Evolutionary conservation across 495 filamentous ascomycete genomes (phyloP).

Genomic region (Aspergillus hancockii): DNA sequence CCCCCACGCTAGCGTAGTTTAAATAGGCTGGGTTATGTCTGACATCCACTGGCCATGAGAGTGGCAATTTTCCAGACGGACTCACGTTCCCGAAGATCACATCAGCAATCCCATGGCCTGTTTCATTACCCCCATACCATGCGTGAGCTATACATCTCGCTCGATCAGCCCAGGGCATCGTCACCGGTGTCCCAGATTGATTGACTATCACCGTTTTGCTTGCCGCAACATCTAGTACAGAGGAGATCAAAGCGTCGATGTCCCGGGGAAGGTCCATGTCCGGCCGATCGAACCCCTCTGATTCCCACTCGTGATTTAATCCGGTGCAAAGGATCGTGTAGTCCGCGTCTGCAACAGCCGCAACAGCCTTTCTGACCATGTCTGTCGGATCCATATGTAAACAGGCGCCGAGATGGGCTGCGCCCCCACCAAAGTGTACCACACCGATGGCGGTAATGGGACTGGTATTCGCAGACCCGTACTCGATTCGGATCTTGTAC

Average conservation of each 20-base stretch:
- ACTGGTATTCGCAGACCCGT: conserved; percentile 58
- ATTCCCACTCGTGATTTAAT: conserved; percentile 80
- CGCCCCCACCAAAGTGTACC: conserved; percentile 59
- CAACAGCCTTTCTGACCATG: conserved; percentile 62
- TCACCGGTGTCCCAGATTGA: conserved; percentile 75
- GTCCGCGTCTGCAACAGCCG: conserved; percentile 60
- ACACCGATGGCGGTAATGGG: conserved; percentile 48
- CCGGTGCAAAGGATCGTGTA: conserved; percentile 74
- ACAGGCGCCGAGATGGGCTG: conserved; percentile 71
- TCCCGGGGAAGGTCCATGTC: conserved; percentile 72
- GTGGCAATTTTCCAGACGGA: conserved; percentile 50
- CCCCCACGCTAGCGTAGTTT: conserved; percentile 67
- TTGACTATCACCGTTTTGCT: conserved; percentile 68
- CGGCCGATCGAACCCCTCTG: conserved; percentile 76
- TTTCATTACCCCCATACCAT: conserved; percentile 65
- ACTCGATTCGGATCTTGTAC: conserved; percentile 60
- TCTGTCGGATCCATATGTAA: conserved; percentile 63
- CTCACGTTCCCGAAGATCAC: conserved; percentile 60
- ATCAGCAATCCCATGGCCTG: conserved; percentile 53
- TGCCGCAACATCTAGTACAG: conserved; percentile 65
- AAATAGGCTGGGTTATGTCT: conserved; percentile 68
- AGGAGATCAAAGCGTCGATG: conserved; percentile 64
- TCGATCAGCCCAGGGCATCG: conserved; percentile 73
- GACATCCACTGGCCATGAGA: conserved; percentile 60
- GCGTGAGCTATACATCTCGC: conserved; percentile 66